phyloP scores from a whole-genome alignment of 2,329 filamentous ascomycete species.

The Orbilia brochopaga region DNA sequence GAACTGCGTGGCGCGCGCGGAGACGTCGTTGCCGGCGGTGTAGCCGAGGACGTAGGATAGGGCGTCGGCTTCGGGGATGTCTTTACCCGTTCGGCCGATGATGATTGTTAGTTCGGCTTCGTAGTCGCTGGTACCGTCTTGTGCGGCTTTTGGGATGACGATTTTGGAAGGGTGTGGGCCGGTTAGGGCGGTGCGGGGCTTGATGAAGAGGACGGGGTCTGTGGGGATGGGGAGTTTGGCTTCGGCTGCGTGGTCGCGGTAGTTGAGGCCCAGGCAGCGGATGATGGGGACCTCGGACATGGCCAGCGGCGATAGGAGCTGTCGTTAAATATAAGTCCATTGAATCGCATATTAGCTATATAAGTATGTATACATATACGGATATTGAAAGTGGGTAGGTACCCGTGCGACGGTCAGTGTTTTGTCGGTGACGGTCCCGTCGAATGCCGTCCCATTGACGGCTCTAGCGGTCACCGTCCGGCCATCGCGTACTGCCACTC shows the following conservation, averaged over 20 bases:
- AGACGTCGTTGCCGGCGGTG: slow-evolving; percentile 78
- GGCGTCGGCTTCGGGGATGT: slow-evolving; percentile 70
- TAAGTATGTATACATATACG: slow-evolving; percentile 1
- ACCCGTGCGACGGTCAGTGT: slow-evolving; percentile 55
- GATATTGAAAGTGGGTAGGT: slow-evolving; percentile 1
- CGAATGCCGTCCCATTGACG: slow-evolving; percentile 57
- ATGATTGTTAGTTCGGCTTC: slow-evolving; percentile 79
- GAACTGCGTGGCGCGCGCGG: slow-evolving; percentile 70
- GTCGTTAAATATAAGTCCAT: not conserved
- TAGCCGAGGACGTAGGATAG: slow-evolving; percentile 78
- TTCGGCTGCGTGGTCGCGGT: slow-evolving; percentile 73
- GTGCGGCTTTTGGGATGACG: slow-evolving; percentile 70
- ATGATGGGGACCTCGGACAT: slow-evolving; percentile 61
- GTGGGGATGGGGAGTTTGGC: slow-evolving; percentile 72
- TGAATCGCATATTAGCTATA: not conserved
- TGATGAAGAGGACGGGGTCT: slow-evolving; percentile 75
- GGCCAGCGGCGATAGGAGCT: slow-evolving; percentile 36
- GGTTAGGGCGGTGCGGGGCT: slow-evolving; percentile 70
- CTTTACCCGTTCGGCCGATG: slow-evolving; percentile 70
- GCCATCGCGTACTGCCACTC: slow-evolving; percentile 56
- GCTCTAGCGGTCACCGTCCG: slow-evolving; percentile 57
- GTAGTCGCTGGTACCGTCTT: slow-evolving; percentile 74
- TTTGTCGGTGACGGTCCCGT: slow-evolving; percentile 57
- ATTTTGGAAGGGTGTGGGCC: slow-evolving; percentile 64
- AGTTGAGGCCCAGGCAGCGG: slow-evolving; percentile 74